phyloP scores from a whole-genome alignment of 1,284 basidiomycete genomes.

The Kalmanozyma brasiliensis region DNA sequence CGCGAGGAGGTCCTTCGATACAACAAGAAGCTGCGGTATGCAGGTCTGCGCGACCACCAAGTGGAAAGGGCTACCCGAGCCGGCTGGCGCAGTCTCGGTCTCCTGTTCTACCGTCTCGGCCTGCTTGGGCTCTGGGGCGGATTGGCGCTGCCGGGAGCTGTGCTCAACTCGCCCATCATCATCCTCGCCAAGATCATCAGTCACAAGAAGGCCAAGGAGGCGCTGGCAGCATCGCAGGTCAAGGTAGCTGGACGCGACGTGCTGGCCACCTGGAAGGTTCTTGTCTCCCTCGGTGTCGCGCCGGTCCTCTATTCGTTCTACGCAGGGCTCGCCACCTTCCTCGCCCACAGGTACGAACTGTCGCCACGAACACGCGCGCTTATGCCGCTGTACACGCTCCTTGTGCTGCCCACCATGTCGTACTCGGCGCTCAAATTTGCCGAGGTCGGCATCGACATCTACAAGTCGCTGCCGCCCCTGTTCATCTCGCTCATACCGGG shows the following conservation, averaged over 20 bases:
- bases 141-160: constrained; percentile 90
- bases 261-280: constrained; percentile 96
- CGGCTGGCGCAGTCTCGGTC: constrained; percentile 85
- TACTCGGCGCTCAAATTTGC: constrained; percentile 97
- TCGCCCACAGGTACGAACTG: constrained; percentile 74
- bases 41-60: constrained; percentile 98
- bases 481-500: constrained; percentile 90
- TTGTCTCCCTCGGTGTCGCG: constrained; percentile 90
- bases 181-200: constrained; percentile 90
- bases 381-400: constrained; percentile 83
- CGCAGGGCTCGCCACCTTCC: constrained; percentile 75
- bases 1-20: constrained; percentile 89
- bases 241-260: constrained; percentile 96
- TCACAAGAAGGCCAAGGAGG: constrained; percentile 92
- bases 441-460: constrained; percentile 97
- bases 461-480: constrained; percentile 95
- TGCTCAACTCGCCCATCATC: constrained; percentile 95
- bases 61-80: constrained; percentile 76
- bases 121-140: constrained; percentile 86
- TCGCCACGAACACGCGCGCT: constrained; percentile 73
- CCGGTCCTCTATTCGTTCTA: constrained; percentile 80
- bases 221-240: constrained; percentile 92
- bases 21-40: constrained; percentile 87
- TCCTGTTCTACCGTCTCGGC: constrained; percentile 84
- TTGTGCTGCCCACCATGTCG: constrained; percentile 85